phyloP scores from a whole-genome alignment of 768 basidiomycete species.

The Auricularia cornea region DNA sequence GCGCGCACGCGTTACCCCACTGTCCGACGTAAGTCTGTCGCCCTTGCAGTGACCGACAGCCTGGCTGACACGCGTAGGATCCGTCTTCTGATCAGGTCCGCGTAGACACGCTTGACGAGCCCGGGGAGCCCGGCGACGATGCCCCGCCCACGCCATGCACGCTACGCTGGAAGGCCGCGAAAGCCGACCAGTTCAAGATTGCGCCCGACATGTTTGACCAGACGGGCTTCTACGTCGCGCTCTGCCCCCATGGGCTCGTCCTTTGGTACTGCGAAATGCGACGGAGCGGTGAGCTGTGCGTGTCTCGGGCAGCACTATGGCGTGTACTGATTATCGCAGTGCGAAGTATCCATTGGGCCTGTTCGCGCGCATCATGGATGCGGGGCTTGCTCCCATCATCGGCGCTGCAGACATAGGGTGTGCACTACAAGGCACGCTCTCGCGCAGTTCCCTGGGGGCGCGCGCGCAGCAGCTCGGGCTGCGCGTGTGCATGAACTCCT shows the following conservation, averaged over 20 bases:
- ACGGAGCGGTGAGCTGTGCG: conserved; percentile 8
- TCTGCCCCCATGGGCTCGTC: conserved; percentile 6
- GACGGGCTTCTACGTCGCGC: conserved; percentile 6
- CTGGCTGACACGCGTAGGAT: neutral
- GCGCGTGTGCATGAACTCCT: too few relatives aligned
- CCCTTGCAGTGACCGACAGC: too few relatives aligned
- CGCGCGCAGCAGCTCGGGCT: too few relatives aligned
- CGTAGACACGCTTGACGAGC: neutral
- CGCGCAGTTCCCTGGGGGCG: too few relatives aligned
- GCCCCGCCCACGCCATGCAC: neutral
- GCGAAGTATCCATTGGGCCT: neutral
- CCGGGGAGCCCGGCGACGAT: neutral
- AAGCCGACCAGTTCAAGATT: conserved; percentile 7
- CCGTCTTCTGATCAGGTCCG: neutral
- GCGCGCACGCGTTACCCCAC: neutral
- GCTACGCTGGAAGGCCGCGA: conserved; percentile 17
- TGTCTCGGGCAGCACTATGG: neutral
- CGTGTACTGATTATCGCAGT: neutral
- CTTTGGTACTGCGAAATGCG: conserved; percentile 5
- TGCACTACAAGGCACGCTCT: too few relatives aligned
- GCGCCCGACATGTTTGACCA: conserved; percentile 2
- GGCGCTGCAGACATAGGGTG: too few relatives aligned
- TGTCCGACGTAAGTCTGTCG: neutral
- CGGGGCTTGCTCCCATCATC: neutral
- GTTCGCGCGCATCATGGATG: neutral